These are phyloP conservation scores for Penicillium paxilli DNA, from an alignment of 495 filamentous ascomycete genomes.

Conservation along the genomic window DNA sequence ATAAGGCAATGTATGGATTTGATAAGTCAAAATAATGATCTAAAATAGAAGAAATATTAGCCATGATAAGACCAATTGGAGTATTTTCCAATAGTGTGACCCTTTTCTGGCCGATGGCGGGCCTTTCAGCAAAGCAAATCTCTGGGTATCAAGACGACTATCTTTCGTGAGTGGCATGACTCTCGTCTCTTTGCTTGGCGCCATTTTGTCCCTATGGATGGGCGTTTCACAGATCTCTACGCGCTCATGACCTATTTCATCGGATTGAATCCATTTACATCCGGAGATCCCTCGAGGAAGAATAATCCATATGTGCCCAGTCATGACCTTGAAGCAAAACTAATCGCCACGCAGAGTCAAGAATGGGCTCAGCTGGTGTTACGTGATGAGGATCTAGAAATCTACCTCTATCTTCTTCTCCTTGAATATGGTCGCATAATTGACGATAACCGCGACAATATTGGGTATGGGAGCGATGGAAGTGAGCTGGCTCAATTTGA, in stretches of 20 bases:
- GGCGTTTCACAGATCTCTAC: constrained; percentile 72
- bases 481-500: constrained; percentile 28
- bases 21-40: too few relatives aligned
- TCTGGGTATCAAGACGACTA: constrained; percentile 68
- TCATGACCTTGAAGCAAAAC: constrained; percentile 60
- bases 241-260: constrained; percentile 80
- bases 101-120: constrained; percentile 67
- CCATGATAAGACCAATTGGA: too few relatives aligned
- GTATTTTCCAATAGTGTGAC: too few relatives aligned
- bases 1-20: too few relatives aligned
- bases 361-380: constrained; percentile 71
- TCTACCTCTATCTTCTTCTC: constrained; percentile 67
- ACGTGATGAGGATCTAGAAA: constrained; percentile 68
- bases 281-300: constrained; percentile 1
- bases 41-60: too few relatives aligned
- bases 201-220: constrained; percentile 86
- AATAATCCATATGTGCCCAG: constrained; percentile 20
- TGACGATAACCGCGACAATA: constrained; percentile 62
- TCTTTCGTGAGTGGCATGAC: constrained; percentile 78
- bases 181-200: constrained; percentile 67
- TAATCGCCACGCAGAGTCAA: constrained; percentile 62
- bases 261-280: constrained; percentile 40
- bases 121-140: constrained; percentile 65
- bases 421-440: constrained; percentile 70
- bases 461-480: constrained; percentile 63